These are phyloP conservation scores for Eucalyptus polybractea DNA, from an alignment of 345 rosid genomes.

Conservation along the genomic window DNA sequence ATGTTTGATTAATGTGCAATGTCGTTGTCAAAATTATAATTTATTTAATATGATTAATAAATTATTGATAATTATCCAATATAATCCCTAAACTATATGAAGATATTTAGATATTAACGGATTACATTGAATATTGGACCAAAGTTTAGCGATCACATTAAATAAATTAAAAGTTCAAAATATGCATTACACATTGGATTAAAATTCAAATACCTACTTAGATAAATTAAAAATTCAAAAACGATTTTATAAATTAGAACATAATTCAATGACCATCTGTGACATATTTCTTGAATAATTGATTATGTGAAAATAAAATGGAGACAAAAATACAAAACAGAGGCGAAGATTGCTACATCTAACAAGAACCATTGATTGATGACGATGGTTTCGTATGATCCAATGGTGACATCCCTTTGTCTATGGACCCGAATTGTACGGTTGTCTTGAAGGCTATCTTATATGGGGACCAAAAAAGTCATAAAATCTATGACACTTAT, in stretches of 20 bases:
- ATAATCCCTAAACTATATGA: not conserved
- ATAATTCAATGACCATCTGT: not conserved
- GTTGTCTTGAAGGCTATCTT: not conserved
- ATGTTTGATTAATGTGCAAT: not conserved
- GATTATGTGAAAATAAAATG: not conserved
- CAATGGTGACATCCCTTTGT: not conserved
- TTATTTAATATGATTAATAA: not conserved
- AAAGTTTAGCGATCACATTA: not conserved
- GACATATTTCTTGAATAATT: not conserved
- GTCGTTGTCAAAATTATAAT: not conserved
- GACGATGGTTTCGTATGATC: not conserved
- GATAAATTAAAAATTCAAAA: not conserved
- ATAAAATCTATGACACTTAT: too few species aligned
- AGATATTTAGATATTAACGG: rapidly evolving
- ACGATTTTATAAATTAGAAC: not conserved
- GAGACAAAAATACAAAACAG: not conserved
- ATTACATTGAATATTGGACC: not conserved
- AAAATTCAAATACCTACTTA: not conserved
- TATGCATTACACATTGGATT: rapidly evolving
- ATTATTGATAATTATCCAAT: not conserved
- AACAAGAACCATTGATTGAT: not conserved
- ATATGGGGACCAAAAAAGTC: not conserved
- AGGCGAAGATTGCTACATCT: not conserved
- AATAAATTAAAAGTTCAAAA: not conserved
- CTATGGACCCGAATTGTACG: not conserved